Evolutionary conservation across 768 basidiomycete species (phyloP).

Genomic region (Ramaria rubella): DNA sequence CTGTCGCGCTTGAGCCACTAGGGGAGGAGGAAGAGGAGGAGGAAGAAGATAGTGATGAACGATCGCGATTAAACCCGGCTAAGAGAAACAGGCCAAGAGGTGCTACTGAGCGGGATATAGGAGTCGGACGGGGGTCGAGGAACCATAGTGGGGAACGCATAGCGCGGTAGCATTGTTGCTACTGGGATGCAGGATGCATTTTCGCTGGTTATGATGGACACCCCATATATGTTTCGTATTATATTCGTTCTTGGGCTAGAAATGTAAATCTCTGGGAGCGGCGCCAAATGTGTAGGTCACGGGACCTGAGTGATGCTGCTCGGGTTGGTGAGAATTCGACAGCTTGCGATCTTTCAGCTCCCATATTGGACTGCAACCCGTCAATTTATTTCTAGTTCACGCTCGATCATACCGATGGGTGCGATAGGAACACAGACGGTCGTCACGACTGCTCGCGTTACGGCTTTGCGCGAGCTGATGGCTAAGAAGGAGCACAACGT

Average conservation of each 20-base stretch:
- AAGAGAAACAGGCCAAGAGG: neutral
- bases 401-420: slow-evolving; percentile 28
- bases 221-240: slow-evolving; percentile 3
- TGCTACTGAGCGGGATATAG: neutral
- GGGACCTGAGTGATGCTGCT: neutral
- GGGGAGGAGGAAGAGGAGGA: slow-evolving; percentile 61
- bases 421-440: slow-evolving; percentile 37
- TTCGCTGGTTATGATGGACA: slow-evolving; percentile 1
- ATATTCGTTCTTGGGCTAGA: neutral
- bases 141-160: slow-evolving; percentile 3
- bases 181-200: neutral
- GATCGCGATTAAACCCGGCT: slow-evolving; percentile 5
- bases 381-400: neutral
- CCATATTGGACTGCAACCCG: neutral
- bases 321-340: no score
- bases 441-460: slow-evolving; percentile 57
- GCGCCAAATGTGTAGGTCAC: neutral
- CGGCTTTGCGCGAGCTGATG: slow-evolving; percentile 66
- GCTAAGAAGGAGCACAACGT: slow-evolving; percentile 44
- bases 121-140: neutral
- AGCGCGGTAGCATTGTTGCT: neutral
- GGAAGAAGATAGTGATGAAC: slow-evolving; percentile 26
- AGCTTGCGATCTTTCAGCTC: neutral
- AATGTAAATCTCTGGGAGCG: no score
- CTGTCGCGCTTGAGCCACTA: slow-evolving; percentile 54